Evolutionary conservation across 148 eudicot genomes (phyloP).

Genomic region (Cornus controversa): DNA sequence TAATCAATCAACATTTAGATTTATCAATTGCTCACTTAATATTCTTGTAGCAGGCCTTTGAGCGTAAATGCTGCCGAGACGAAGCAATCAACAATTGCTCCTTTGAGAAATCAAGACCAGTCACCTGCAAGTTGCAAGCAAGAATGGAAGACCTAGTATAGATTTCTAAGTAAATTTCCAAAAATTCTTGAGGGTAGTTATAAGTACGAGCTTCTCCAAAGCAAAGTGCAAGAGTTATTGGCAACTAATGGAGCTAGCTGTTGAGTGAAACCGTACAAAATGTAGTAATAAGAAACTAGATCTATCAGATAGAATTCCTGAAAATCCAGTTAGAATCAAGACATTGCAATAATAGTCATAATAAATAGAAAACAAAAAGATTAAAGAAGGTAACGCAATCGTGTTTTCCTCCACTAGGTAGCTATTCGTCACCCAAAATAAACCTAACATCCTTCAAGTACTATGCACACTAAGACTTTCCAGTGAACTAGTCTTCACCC

Average conservation of each 20-base stretch:
- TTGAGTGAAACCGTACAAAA: no score
- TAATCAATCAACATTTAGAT: conserved; percentile 21
- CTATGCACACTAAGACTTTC: no score
- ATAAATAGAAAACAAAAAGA: not conserved
- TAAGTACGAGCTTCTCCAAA: no score
- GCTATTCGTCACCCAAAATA: no score
- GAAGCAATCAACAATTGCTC: conserved; percentile 70
- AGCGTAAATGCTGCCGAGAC: conserved; percentile 53
- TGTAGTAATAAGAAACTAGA: not conserved
- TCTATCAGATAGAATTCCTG: not conserved
- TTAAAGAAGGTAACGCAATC: not conserved
- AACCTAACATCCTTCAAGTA: not conserved
- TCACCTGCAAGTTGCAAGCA: conserved; percentile 51
- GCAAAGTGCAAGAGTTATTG: not conserved
- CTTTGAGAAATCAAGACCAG: conserved; percentile 76
- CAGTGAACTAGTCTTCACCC: no score
- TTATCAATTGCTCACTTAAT: conserved; percentile 76
- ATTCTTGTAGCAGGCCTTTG: conserved; percentile 58
- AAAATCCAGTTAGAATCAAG: not conserved
- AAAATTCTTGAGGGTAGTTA: not conserved
- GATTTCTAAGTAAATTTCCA: not conserved
- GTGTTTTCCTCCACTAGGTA: no score
- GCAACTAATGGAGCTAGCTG: not conserved
- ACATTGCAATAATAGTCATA: not conserved
- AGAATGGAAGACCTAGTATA: not conserved